phyloP scores from a whole-genome alignment of 345 rosid species.

The Linum lewisii region DNA sequence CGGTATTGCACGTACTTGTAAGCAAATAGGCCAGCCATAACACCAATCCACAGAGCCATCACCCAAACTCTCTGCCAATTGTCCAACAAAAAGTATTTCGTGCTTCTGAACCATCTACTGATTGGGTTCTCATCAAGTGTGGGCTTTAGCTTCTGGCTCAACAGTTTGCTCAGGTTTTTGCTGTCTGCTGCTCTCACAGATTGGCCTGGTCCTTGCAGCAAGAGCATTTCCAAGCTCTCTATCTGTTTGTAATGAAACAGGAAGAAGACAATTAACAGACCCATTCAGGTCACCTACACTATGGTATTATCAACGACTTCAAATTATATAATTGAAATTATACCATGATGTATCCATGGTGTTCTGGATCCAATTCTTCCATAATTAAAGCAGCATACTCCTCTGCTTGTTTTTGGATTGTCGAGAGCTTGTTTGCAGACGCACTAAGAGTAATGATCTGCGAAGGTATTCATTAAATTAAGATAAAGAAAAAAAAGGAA shows the following conservation, averaged over 20 bases:
- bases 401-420: conserved; percentile 61
- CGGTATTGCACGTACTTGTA: conserved; percentile 50
- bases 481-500: not conserved
- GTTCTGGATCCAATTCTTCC: conserved; percentile 79
- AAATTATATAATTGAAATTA: not conserved
- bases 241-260: conserved; percentile 31
- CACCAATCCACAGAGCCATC: conserved; percentile 44
- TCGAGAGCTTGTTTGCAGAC: conserved; percentile 58
- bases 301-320: not conserved
- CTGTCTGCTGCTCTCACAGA: conserved; percentile 48
- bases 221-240: conserved; percentile 52
- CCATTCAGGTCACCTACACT: not conserved
- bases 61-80: conserved; percentile 84
- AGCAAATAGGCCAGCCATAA: conserved; percentile 46
- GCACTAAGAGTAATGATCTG: conserved; percentile 76
- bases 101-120: conserved; percentile 26
- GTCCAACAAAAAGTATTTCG: conserved; percentile 48
- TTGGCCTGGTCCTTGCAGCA: conserved; percentile 49
- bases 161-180: conserved; percentile 53
- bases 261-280: not conserved
- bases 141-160: conserved; percentile 70
- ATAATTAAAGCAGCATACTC: conserved; percentile 74
- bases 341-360: conserved; percentile 71
- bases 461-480: not conserved
- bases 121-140: conserved; percentile 38